Evolutionary conservation across 2,329 filamentous ascomycete species (phyloP).

Genomic region (Ascochyta viciae-villosae): DNA sequence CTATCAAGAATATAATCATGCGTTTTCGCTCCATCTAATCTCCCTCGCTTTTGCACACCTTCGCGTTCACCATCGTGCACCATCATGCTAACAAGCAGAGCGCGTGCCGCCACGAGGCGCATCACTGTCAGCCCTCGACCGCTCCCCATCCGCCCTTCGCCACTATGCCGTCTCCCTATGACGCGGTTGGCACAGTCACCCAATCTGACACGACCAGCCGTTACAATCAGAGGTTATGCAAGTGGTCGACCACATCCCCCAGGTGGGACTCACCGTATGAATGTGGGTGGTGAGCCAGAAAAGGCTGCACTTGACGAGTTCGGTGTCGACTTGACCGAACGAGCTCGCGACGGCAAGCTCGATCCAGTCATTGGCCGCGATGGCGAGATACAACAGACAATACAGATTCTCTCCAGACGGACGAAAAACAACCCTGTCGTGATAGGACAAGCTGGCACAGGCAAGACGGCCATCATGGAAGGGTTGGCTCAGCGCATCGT

Average conservation of each 20-base stretch:
- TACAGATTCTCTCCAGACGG: slow-evolving; percentile 88
- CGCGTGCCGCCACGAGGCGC: slow-evolving; percentile 46
- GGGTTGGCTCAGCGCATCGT: slow-evolving; percentile 90
- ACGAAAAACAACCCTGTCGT: slow-evolving; percentile 97
- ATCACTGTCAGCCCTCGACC: slow-evolving; percentile 31
- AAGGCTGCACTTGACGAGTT: slow-evolving; percentile 91
- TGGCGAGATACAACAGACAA: slow-evolving; percentile 88
- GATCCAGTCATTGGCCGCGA: slow-evolving; percentile 96
- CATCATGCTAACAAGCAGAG: slow-evolving; percentile 48
- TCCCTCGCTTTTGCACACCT: slow-evolving; percentile 11
- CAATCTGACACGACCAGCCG: slow-evolving; percentile 48
- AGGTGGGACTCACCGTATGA: slow-evolving; percentile 92
- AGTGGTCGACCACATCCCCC: slow-evolving; percentile 76
- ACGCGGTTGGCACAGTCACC: slow-evolving; percentile 11
- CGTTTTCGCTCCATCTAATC: slow-evolving; percentile 6
- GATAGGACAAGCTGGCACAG: slow-evolving; percentile 90
- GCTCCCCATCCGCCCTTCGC: slow-evolving; percentile 25
- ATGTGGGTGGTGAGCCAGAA: slow-evolving; percentile 76
- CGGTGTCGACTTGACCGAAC: slow-evolving; percentile 86
- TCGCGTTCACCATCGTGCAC: slow-evolving; percentile 1
- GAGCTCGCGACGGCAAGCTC: slow-evolving; percentile 85
- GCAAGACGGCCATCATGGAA: slow-evolving; percentile 93
- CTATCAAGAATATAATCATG: slow-evolving; percentile 34
- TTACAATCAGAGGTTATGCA: slow-evolving; percentile 63
- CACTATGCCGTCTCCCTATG: slow-evolving; percentile 35